These are phyloP conservation scores for Sungouiella blattae DNA, from an alignment of 805 yeast genomes.

Conservation along the genomic window DNA sequence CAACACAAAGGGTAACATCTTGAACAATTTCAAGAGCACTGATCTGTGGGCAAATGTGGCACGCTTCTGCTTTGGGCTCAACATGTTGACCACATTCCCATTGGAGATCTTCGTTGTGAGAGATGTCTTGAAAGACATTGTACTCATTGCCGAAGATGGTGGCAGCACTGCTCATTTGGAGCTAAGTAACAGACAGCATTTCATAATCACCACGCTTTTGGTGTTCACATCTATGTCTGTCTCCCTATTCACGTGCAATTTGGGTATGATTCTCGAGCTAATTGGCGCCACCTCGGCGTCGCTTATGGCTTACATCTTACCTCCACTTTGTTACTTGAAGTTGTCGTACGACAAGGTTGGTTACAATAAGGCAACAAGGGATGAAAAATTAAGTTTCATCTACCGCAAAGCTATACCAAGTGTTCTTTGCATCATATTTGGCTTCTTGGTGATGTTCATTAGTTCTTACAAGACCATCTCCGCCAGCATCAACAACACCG, in stretches of 20 bases:
- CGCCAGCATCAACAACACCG: constrained; percentile 35
- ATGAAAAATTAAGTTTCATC: constrained; percentile 26
- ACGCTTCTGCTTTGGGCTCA: constrained; percentile 84
- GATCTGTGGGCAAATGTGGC: constrained; percentile 81
- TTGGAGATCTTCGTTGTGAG: constrained; percentile 86
- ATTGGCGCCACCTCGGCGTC: constrained; percentile 95
- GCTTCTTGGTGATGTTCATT: constrained; percentile 70
- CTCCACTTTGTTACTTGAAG: constrained; percentile 77
- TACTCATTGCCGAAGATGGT: constrained; percentile 16
- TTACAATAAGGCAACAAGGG: constrained; percentile 18
- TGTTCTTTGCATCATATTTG: constrained; percentile 63
- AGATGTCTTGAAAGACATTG: constrained; percentile 74
- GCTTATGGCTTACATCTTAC: constrained; percentile 85
- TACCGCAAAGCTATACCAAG: constrained; percentile 52
- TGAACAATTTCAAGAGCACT: constrained; percentile 78
- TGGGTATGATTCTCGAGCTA: constrained; percentile 84
- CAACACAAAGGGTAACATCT: constrained; percentile 78
- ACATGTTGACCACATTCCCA: constrained; percentile 91
- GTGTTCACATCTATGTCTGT: constrained; percentile 71
- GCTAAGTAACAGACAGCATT: constrained; percentile 49
- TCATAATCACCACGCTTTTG: constrained; percentile 59
- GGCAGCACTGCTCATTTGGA: constrained; percentile 36
- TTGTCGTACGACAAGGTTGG: constrained; percentile 48
- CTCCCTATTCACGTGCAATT: constrained; percentile 75
- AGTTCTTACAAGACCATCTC: constrained; percentile 74